Evolutionary conservation across 2,329 filamentous ascomycete species (phyloP), one percentile per base, ranked within the genome.

Genomic region (Cephalotrichum gorgonifer): DNA sequence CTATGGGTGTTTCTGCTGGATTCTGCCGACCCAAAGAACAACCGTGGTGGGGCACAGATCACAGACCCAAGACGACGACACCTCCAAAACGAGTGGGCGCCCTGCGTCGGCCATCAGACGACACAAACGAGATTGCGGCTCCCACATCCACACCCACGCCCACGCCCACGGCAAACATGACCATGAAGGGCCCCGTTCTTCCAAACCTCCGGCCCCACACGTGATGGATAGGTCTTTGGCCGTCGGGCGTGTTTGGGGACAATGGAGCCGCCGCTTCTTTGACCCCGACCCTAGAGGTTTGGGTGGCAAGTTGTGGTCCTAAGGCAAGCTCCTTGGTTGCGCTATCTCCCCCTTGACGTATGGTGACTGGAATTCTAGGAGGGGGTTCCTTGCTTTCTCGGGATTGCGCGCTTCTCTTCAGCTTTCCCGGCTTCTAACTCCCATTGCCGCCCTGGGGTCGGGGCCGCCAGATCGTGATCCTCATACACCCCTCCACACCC

Each of bases 31-130:
- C 35, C 35, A 39, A n/a, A 39, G 35, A 39, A 28, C 17, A 25
- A 38, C 31, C 44, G 28, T 23, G 22, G 31, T 33, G 23, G 31
- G 28, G 22, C 31, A 22, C 17, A 31, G 17, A 39, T 39, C 44
- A n/a, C 33, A 33, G 23, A 41, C 44, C n/a, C n/a, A n/a, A n/a
- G 44, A 27, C 22, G 22, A 27, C 44, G 25, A 12, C 44, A n/a
- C 4, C 22, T 33, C 20, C 31, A n/a, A 39, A 48, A 48, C 46
- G 46, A 48, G 25, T 48, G 46, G 46, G 27, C 20, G 7, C 46
- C 46, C 38, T 43, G 46, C 23, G 38, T 17, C 46, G 25, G 15
- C 38, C 38, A 48, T 48, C 46, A 48, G 46, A 48, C 46, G 35
- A 43, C 22, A 31, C 31, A 14, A 47, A 26, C 31, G 31, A 39